Evolutionary conservation across 352 stramenopile species (phyloP).

Genomic region (Phytopythium helicoides): DNA sequence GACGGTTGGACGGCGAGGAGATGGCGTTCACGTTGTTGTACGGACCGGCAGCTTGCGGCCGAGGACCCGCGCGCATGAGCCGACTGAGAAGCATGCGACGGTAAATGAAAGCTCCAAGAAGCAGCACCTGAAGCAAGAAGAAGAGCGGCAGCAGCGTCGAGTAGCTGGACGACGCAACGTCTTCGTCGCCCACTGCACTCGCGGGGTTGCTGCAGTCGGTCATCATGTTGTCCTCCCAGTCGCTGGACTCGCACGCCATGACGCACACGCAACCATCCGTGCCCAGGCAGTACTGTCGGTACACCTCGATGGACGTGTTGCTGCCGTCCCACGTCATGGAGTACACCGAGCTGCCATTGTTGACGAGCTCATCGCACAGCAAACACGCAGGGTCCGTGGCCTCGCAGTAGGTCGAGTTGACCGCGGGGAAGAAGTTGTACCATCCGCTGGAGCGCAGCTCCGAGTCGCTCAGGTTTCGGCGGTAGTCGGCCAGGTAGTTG

Average conservation of each 20-base stretch:
- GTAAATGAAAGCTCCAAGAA: slow-evolving; percentile 63
- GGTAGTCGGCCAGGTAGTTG: slow-evolving; percentile 47
- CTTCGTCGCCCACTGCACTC: slow-evolving; percentile 8
- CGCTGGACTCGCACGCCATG: slow-evolving; percentile 47
- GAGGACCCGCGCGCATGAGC: slow-evolving; percentile 8
- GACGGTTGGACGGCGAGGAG: slow-evolving; percentile 58
- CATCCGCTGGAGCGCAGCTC: slow-evolving; percentile 28
- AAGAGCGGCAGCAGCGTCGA: slow-evolving; percentile 65
- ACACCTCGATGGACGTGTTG: slow-evolving; percentile 37
- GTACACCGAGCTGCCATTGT: slow-evolving; percentile 22
- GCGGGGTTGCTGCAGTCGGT: slow-evolving; percentile 38
- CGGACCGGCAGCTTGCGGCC: slow-evolving; percentile 27
- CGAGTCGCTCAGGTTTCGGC: slow-evolving; percentile 41
- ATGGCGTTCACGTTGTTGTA: slow-evolving; percentile 79
- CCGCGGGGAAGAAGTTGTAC: slow-evolving; percentile 68
- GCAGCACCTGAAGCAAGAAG: slow-evolving; percentile 56
- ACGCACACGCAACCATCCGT: slow-evolving; percentile 59
- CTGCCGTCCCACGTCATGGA: slow-evolving; percentile 10
- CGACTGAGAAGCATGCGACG: slow-evolving; percentile 37
- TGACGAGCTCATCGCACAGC: slow-evolving; percentile 39
- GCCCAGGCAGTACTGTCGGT: slow-evolving; percentile 56
- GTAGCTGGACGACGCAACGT: slow-evolving; percentile 34
- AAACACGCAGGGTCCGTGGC: slow-evolving; percentile 44
- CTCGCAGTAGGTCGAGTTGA: slow-evolving; percentile 68
- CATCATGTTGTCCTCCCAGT: slow-evolving; percentile 52